phyloP scores from a whole-genome alignment of 2,329 filamentous ascomycete genomes.

The Trichoderma hamatum region DNA sequence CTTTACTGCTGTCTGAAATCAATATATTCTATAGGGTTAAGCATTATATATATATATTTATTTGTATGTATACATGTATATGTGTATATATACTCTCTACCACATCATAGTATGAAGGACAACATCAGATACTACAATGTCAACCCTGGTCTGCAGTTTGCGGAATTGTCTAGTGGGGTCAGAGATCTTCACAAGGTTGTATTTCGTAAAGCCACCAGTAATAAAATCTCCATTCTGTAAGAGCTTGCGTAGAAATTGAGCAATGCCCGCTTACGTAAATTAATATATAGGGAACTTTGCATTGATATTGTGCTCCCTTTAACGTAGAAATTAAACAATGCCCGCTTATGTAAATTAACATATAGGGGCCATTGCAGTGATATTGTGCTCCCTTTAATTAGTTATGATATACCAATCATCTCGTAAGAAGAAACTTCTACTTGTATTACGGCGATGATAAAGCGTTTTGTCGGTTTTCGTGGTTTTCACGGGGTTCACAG shows the following conservation, averaged over 20 bases:
- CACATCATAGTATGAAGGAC: background rate
- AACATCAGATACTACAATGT: background rate
- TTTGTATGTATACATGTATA: background rate
- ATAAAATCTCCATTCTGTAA: background rate
- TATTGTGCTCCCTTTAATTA: background rate
- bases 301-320: background rate
- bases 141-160: background rate
- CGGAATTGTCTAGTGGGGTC: background rate
- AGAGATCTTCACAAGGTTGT: background rate
- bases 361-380: background rate
- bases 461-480: too few species aligned
- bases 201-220: background rate
- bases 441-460: background rate
- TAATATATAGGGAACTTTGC: background rate
- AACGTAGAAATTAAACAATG: too few species aligned
- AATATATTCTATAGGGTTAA: background rate
- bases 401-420: slow-evolving; percentile 14
- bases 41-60: background rate
- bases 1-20: background rate
- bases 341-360: too few species aligned
- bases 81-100: background rate
- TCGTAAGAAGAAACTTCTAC: background rate
- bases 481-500: background rate
- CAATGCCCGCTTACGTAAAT: background rate
- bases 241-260: background rate